Percentiles rank a stretch among this genome's conserved stretches.
Evolutionary conservation across 2,329 filamentous ascomycete species (phyloP).

Genomic region (Xylariaceae sp.): DNA sequence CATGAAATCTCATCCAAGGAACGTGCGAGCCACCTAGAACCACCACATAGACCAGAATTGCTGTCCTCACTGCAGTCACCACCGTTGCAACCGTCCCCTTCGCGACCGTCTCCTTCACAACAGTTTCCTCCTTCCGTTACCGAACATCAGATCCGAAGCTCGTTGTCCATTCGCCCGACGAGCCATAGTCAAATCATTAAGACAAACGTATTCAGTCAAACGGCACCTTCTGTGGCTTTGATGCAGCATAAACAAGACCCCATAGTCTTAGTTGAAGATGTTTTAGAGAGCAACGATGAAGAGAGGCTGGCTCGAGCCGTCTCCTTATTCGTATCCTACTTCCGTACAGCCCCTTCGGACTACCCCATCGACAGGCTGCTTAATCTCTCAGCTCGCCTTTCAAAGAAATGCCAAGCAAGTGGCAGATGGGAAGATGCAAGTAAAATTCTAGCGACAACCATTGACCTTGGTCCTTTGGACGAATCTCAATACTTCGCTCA

Average conservation of each 20-base stretch:
- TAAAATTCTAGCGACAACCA: conserved; percentile 38
- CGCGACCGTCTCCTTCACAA: too few species aligned
- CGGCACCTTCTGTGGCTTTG: background rate
- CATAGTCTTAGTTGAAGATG: conserved; percentile 7
- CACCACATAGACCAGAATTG: background rate
- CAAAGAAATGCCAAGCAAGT: conserved; percentile 40
- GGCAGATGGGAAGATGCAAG: conserved; percentile 42
- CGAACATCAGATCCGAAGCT: background rate
- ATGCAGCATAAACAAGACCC: background rate
- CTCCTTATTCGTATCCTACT: conserved; percentile 27
- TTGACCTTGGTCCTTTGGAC: conserved; percentile 38
- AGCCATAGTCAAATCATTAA: background rate
- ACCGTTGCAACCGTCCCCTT: background rate
- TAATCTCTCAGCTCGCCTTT: conserved; percentile 41
- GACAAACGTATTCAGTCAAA: background rate
- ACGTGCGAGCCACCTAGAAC: background rate
- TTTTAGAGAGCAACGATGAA: conserved; percentile 24
- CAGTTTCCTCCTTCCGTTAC: background rate
- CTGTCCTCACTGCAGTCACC: background rate
- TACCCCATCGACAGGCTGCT: conserved; percentile 32
- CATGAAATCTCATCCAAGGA: background rate
- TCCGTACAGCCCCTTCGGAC: conserved; percentile 11
- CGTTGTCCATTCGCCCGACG: background rate
- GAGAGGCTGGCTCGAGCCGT: conserved; percentile 32
- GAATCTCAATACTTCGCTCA: conserved; percentile 45